Conservation (phyloP, 108 stramenopile genomes). For the Conticribra weissflogii region DNA sequence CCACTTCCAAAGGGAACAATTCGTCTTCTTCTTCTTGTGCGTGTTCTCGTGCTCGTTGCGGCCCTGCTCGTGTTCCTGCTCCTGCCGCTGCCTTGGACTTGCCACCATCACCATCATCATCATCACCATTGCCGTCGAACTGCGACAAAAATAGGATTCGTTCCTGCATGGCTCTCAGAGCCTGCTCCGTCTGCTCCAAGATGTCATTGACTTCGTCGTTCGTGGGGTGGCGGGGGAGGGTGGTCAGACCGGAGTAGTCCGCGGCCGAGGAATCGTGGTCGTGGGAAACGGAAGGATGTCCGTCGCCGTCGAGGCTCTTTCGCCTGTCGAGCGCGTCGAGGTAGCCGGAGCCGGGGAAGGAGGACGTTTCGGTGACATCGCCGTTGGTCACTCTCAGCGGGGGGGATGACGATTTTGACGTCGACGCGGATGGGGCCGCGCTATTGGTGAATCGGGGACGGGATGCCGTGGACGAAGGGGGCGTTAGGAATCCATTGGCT, state of each 20-base stretch:
- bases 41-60: neutral
- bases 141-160: conserved; percentile 45
- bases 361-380: neutral
- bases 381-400: neutral
- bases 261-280: no score
- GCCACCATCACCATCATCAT: neutral
- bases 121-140: neutral
- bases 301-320: neutral
- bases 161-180: conserved; percentile 59
- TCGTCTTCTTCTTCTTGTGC: neutral
- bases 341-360: neutral
- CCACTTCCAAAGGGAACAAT: conserved; percentile 4
- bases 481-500: no score
- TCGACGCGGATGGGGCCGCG: no score
- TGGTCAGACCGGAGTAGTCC: conserved; percentile 27
- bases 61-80: neutral
- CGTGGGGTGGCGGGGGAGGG: conserved; percentile 64
- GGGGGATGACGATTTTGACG: no score
- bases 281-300: no score
- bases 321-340: neutral
- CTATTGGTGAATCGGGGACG: no score
- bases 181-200: conserved; percentile 57
- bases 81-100: conserved; percentile 1
- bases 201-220: conserved; percentile 60
- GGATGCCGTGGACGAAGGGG: no score